Evolutionary conservation across 208 protist species (phyloP).

Genomic region (Trypanosoma brucei): DNA sequence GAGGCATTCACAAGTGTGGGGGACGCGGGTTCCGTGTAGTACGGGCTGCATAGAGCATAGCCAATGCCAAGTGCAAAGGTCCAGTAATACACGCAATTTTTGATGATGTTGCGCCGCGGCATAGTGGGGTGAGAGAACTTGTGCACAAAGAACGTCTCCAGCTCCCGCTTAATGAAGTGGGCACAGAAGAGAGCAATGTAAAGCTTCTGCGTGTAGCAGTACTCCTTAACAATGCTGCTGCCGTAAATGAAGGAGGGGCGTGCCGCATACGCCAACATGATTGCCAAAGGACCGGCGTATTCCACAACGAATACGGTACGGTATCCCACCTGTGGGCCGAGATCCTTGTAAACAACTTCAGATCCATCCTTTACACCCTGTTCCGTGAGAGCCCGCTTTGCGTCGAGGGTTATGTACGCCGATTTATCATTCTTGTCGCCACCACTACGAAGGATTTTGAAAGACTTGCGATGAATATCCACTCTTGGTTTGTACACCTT

Average conservation of each 20-base stretch:
- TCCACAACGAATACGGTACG: slow-evolving; percentile 93
- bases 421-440: slow-evolving; percentile 30
- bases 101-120: slow-evolving; percentile 93
- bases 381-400: slow-evolving; percentile 35
- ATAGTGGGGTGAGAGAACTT: slow-evolving; percentile 92
- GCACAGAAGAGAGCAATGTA: slow-evolving; percentile 77
- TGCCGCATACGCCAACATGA: slow-evolving; percentile 80
- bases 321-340: slow-evolving; percentile 91
- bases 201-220: slow-evolving; percentile 71
- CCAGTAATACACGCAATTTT: slow-evolving; percentile 96
- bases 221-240: slow-evolving; percentile 24
- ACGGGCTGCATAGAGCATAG: slow-evolving; percentile 86
- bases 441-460: slow-evolving; percentile 44
- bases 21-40: slow-evolving; percentile 71
- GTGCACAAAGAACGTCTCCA: slow-evolving; percentile 95
- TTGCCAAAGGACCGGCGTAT: slow-evolving; percentile 92
- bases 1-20: slow-evolving; percentile 39
- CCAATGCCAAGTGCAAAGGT: slow-evolving; percentile 86
- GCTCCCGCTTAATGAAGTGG: slow-evolving; percentile 93
- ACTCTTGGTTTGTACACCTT: slow-evolving; percentile 54
- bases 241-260: slow-evolving; percentile 75
- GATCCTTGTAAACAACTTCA: slow-evolving; percentile 86
- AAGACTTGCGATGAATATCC: slow-evolving; percentile 61
- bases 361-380: slow-evolving; percentile 62
- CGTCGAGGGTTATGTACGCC: slow-evolving; percentile 49